A percentile compares a stretch with the other conserved stretches of the same genome.
Evolutionary conservation across 495 filamentous ascomycete genomes (phyloP).

Genomic region (Xylaria intraflava): DNA sequence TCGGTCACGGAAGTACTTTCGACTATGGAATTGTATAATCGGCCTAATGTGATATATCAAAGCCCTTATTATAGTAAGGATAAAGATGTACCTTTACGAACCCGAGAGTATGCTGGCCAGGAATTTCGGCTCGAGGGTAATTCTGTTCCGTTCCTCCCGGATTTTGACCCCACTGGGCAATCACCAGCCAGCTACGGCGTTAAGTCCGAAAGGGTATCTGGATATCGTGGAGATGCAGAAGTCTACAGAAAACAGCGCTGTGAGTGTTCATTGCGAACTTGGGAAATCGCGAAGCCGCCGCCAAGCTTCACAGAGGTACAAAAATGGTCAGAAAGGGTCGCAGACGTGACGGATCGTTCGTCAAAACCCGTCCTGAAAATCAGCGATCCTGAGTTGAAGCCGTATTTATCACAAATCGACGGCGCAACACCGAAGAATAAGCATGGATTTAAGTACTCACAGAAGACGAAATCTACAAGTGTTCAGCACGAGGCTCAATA

Average conservation of each 20-base stretch:
- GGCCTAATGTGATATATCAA: constrained; percentile 63
- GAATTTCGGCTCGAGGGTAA: constrained; percentile 76
- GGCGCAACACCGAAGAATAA: constrained; percentile 81
- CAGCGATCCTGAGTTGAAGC: constrained; percentile 24
- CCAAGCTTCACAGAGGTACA: constrained; percentile 67
- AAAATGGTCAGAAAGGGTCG: constrained; percentile 53
- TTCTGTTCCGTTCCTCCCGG: constrained; percentile 67
- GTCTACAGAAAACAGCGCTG: constrained; percentile 43
- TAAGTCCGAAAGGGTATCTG: constrained; percentile 36
- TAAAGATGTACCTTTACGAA: constrained; percentile 70
- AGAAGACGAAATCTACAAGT: constrained; percentile 65
- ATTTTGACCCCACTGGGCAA: constrained; percentile 63
- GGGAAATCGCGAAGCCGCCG: constrained; percentile 60
- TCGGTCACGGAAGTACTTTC: constrained; percentile 32
- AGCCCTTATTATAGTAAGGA: constrained; percentile 86
- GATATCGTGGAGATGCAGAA: constrained; percentile 46
- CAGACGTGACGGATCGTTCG: constrained; percentile 22
- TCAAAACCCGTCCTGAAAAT: constrained; percentile 50
- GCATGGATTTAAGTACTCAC: constrained; percentile 81
- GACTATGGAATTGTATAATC: constrained; percentile 36
- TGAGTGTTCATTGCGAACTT: constrained; percentile 51
- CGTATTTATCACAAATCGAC: constrained; percentile 74
- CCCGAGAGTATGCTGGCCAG: constrained; percentile 79
- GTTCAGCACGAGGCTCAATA: constrained; percentile 83
- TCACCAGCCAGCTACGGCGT: constrained; percentile 51